Evolutionary conservation across 2,329 filamentous ascomycete genomes (phyloP).

Genomic region (Colletotrichum viniferum): DNA sequence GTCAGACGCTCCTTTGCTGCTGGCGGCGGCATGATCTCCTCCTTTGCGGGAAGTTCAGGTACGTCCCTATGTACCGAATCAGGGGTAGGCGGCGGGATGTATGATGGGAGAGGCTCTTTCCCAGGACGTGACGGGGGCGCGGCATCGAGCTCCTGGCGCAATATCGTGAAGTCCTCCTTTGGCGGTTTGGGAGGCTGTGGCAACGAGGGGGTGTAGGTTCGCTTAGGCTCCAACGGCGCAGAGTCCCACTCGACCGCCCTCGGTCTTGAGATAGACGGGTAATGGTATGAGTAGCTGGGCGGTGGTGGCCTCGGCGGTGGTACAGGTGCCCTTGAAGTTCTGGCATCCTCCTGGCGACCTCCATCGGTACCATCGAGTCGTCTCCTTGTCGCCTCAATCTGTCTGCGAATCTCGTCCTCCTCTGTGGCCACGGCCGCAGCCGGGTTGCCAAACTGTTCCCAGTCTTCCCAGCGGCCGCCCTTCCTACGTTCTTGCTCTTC

Average conservation of each 20-base stretch:
- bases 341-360: conserved; percentile 20
- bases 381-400: conserved; percentile 59
- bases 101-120: conserved; percentile 10
- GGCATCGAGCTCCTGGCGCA: conserved; percentile 10
- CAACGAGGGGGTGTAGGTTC: conserved; percentile 12
- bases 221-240: conserved; percentile 21
- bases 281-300: conserved; percentile 46
- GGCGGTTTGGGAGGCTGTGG: conserved; percentile 39
- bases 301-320: conserved; percentile 13
- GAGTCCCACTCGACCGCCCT: conserved; percentile 50
- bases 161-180: conserved; percentile 24
- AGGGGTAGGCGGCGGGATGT: not conserved
- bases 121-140: conserved; percentile 7
- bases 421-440: conserved; percentile 43
- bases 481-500: conserved; percentile 60
- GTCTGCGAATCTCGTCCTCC: conserved; percentile 49
- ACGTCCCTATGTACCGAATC: conserved; percentile 22
- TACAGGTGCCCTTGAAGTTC: conserved; percentile 18
- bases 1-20: conserved; percentile 67
- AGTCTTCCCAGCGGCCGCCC: conserved; percentile 48
- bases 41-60: conserved; percentile 41
- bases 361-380: conserved; percentile 44
- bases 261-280: conserved; percentile 61
- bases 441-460: conserved; percentile 28
- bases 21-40: conserved; percentile 20